Base-by-base conservation (phyloP, 108 stramenopile species). In the Cyclotella baltica region DNA sequence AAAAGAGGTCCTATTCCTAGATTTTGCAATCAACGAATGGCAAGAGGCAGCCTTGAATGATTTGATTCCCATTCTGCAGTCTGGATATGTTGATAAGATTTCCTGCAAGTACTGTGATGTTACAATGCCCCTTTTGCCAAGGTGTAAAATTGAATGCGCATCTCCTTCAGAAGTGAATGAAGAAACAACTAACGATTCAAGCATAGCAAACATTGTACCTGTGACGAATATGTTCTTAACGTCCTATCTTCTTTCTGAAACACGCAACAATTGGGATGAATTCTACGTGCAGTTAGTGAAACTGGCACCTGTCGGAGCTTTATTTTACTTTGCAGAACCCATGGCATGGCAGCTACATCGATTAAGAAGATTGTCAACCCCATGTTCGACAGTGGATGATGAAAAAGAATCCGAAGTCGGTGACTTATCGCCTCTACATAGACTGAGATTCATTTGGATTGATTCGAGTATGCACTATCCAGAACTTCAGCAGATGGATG, bases 211-310 rank as follows among this genome's bases (percentile, higher is more conserved):
- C 64, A 48, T 47, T 50, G 40, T 77, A 23, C 30, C 67, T 30
- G 18, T 52, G 43, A 23, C 72, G n/a, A 88, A 89, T 66, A 77
- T 92, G 15, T 84, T 88, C 40, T 56, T 91, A n/a, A 79, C 78
- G 10, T 88, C 87, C 13, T 93, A 93, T 70, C 83, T 93, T 22
- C 67, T 93, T 28, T 86, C 90, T 13, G 93, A 93, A 84, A 87
- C 86, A 15, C 76, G 90, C 25, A 77, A 76, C 51, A 78, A 86
- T 43, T 93, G 93, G 93, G 66, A 84, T 56, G 31, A 25, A 1
- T 93, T 88, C 68, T 85, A 85, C 28, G 29, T 72, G 13, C 64
- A 83, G 36, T 37, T 93, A 19, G 78, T 87, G 22, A 15, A 71
- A 3, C 38, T 65, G 22, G 82, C 84, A 29, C 78, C 65, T 37